phyloP scores from a whole-genome alignment of 768 basidiomycete genomes.

The Albatrellus ellisii region DNA sequence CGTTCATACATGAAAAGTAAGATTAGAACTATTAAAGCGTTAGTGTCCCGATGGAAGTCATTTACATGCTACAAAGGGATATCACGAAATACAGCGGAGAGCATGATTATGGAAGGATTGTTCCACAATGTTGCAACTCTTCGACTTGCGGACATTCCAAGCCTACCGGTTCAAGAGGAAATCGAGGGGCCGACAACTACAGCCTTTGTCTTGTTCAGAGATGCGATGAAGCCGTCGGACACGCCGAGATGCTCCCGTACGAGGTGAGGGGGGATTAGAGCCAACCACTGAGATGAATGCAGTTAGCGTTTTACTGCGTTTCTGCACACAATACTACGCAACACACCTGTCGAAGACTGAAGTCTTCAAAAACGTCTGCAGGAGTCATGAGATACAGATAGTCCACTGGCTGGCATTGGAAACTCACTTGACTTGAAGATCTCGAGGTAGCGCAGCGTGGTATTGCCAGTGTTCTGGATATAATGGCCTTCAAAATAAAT shows the following conservation, averaged over 20 bases:
- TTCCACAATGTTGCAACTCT: no score
- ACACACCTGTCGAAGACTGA: conserved; percentile 19
- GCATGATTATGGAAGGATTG: no score
- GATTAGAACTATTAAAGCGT: no score
- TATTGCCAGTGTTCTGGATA: conserved; percentile 29
- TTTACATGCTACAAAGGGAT: no score
- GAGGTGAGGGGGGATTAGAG: conserved; percentile 24
- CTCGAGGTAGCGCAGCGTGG: conserved; percentile 26
- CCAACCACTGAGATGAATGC: conserved; percentile 8
- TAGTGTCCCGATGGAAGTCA: no score
- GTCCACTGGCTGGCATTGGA: not conserved
- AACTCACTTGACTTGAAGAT: conserved; percentile 23
- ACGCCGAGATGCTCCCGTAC: conserved; percentile 51
- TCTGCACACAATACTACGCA: not conserved
- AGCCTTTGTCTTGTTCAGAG: conserved; percentile 38
- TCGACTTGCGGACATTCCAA: no score
- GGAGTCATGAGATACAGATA: not conserved
- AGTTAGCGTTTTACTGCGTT: not conserved
- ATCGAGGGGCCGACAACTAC: conserved; percentile 27
- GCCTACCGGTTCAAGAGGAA: no score
- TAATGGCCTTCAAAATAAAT: conserved; percentile 22
- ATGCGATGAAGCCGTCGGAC: conserved; percentile 34
- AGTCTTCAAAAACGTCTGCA: conserved; percentile 19
- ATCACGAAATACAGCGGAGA: no score
- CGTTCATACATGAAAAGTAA: no score